These are phyloP conservation scores for Phytophthora ohioensis DNA, from an alignment of 352 stramenopile genomes.

Conservation along the genomic window DNA sequence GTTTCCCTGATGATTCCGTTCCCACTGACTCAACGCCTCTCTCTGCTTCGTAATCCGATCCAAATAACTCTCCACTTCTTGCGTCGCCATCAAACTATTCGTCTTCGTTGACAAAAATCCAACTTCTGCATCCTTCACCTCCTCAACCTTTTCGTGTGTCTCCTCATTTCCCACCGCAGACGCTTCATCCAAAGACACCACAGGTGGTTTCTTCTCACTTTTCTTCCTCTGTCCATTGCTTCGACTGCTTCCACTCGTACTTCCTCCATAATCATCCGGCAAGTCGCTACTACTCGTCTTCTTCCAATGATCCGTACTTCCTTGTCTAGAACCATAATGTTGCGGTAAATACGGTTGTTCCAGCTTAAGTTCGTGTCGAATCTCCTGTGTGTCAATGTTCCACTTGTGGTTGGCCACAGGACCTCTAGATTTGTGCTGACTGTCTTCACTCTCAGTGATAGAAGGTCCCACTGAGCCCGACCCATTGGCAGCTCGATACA, in stretches of 20 bases:
- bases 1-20: conserved; percentile 33
- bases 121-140: conserved; percentile 3
- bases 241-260: conserved; percentile 8
- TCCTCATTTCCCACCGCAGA: conserved; percentile 22
- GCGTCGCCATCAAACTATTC: conserved; percentile 49
- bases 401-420: conserved; percentile 72
- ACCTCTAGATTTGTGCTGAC: conserved; percentile 37
- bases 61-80: conserved; percentile 64
- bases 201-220: conserved; percentile 12
- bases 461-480: neutral
- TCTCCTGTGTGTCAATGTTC: conserved; percentile 72
- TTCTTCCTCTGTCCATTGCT: conserved; percentile 6
- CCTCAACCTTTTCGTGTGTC: neutral
- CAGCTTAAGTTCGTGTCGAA: conserved; percentile 57
- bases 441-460: neutral
- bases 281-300: conserved; percentile 56
- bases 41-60: conserved; percentile 60
- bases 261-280: conserved; percentile 46
- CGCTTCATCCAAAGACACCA: conserved; percentile 23
- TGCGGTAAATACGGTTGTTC: conserved; percentile 44
- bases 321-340: conserved; percentile 24
- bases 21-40: conserved; percentile 60
- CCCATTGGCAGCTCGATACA: conserved; percentile 36
- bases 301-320: conserved; percentile 27
- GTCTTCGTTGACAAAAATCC: conserved; percentile 8